Percentiles rank a stretch among this genome's conserved stretches.
These are phyloP conservation scores for Trypanosoma caninum DNA, from an alignment of 208 protist species.

Conservation along the genomic window DNA sequence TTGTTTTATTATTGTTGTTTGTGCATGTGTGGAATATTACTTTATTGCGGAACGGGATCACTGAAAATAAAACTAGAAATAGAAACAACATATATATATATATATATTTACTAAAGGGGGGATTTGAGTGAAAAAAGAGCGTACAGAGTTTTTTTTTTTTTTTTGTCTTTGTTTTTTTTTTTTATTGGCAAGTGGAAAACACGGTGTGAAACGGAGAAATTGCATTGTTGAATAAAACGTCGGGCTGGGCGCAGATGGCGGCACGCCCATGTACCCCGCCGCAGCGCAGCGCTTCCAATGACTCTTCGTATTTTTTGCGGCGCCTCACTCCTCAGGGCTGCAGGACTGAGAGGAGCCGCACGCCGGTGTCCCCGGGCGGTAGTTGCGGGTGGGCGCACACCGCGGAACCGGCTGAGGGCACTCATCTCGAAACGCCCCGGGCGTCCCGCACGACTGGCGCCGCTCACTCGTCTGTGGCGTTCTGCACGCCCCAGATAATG, in stretches of 20 bases:
- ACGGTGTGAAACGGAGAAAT: no score
- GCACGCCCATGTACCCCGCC: slow-evolving; percentile 32
- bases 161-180: no score
- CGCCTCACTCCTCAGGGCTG: slow-evolving; percentile 26
- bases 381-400: not conserved
- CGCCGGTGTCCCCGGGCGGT: slow-evolving; percentile 1
- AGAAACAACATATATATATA: no score
- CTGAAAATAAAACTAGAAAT: no score
- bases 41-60: no score
- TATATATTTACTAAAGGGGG: no score
- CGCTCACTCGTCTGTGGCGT: slow-evolving; percentile 12
- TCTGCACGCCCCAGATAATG: slow-evolving; percentile 66
- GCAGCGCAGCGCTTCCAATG: slow-evolving; percentile 11
- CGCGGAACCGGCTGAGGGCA: not conserved
- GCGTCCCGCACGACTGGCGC: slow-evolving; percentile 1
- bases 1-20: no score
- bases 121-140: no score
- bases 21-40: no score
- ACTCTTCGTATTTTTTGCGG: slow-evolving; percentile 19
- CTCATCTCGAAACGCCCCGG: slow-evolving; percentile 21
- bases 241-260: slow-evolving; percentile 7
- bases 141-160: no score
- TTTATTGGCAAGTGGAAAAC: no score
- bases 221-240: not conserved
- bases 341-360: slow-evolving; percentile 17